Percentiles rank a stretch among this genome's conserved stretches.
These are phyloP conservation scores for Mariannaea elegans DNA, from an alignment of 2,329 filamentous ascomycete genomes.

Conservation along the genomic window DNA sequence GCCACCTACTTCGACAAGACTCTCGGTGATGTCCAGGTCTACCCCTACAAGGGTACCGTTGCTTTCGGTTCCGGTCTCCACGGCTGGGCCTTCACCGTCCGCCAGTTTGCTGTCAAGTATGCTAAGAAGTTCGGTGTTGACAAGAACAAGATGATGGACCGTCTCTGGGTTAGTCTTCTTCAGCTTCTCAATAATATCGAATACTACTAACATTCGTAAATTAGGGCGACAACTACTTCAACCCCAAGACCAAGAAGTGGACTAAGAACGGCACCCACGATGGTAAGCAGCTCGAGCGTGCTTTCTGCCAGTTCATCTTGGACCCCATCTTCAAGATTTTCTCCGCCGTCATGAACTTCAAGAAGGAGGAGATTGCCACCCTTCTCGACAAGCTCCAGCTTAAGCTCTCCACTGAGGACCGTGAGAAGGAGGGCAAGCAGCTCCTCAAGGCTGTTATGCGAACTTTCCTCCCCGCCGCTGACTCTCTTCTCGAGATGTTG, in stretches of 20 bases:
- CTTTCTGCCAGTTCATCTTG: constrained; percentile 99
- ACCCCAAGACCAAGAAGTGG: constrained; percentile 99
- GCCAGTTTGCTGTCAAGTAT: constrained; percentile 95
- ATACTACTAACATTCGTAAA: background rate
- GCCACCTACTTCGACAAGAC: constrained; percentile 98
- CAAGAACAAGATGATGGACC: constrained; percentile 99
- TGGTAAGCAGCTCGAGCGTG: constrained; percentile 92
- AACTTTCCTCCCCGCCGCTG: constrained; percentile 97
- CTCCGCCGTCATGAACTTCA: constrained; percentile 95
- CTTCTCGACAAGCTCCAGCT: constrained; percentile 94
- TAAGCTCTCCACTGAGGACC: constrained; percentile 88
- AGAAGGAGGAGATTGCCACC: constrained; percentile 86
- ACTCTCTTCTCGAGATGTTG: constrained; percentile 99
- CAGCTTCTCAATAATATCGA: background rate
- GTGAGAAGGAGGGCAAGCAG: constrained; percentile 94
- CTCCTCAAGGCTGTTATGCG: constrained; percentile 98
- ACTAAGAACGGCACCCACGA: constrained; percentile 85
- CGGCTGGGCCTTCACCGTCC: constrained; percentile 99
- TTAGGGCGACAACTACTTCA: constrained; percentile 97
- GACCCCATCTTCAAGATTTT: constrained; percentile 99
- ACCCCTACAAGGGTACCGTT: constrained; percentile 96
- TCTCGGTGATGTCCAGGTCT: constrained; percentile 98
- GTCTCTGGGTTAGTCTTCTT: constrained; percentile 84
- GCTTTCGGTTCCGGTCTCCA: constrained; percentile 99
- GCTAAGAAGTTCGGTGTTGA: constrained; percentile 99